phyloP scores from a whole-genome alignment of 176 grass and related monocot species.

The Rhynchospora pubera region DNA sequence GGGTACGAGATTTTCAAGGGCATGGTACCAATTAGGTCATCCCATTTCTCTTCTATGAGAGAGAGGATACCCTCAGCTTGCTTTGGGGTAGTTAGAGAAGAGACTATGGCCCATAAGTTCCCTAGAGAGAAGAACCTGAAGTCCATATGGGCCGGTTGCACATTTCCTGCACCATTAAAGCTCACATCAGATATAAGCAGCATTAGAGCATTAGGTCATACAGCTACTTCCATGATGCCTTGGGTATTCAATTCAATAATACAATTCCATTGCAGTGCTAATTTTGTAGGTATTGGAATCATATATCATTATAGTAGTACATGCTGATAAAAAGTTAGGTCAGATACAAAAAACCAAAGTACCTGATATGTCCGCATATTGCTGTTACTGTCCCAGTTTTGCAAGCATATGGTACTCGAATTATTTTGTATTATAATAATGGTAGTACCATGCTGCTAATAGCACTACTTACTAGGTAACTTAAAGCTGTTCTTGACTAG shows the following conservation, averaged over 20 bases:
- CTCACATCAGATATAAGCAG: background rate
- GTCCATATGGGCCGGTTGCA: constrained; percentile 48
- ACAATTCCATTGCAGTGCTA: background rate
- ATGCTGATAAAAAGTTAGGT: no score
- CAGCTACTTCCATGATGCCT: background rate
- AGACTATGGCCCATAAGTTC: constrained; percentile 38
- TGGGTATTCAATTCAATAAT: background rate
- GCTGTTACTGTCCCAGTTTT: no score
- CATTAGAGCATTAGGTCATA: background rate
- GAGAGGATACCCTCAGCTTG: constrained; percentile 43
- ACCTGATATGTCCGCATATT: no score
- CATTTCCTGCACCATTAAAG: constrained; percentile 23
- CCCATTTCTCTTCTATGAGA: constrained; percentile 42
- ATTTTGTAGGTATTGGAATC: background rate
- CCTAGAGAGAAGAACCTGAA: constrained; percentile 46
- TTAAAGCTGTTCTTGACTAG: background rate
- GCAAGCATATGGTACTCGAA: no score
- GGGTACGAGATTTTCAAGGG: constrained; percentile 44
- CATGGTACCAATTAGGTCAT: constrained; percentile 39
- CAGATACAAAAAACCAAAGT: no score
- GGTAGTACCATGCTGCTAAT: background rate
- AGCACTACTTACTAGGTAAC: background rate
- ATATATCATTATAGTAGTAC: background rate
- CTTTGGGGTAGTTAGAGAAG: constrained; percentile 31
- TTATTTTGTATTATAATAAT: background rate